phyloP scores from a whole-genome alignment of 331 rosid species.

The Rhamnella rubrinervis region DNA sequence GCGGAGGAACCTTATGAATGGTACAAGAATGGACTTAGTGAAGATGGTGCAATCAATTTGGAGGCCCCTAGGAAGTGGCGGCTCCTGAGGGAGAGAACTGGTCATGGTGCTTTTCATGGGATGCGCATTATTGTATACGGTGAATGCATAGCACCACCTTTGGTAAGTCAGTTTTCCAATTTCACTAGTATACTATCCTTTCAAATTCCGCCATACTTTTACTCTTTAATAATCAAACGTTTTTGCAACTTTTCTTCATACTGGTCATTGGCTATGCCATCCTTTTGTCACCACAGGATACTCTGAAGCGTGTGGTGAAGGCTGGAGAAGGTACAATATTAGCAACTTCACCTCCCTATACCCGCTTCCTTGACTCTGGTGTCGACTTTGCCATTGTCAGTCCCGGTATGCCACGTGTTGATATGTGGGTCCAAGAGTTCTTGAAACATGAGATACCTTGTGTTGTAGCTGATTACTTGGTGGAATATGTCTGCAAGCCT shows the following conservation, averaged over 20 bases:
- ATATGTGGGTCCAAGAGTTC: conserved; percentile 89
- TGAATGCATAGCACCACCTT: conserved; percentile 77
- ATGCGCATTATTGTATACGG: conserved; percentile 76
- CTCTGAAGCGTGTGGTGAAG: conserved; percentile 85
- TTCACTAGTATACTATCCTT: conserved; percentile 7
- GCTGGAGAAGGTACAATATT: conserved; percentile 86
- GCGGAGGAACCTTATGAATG: conserved; percentile 88
- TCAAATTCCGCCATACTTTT: conserved; percentile 12
- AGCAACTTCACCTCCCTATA: conserved; percentile 91
- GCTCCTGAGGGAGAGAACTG: conserved; percentile 71
- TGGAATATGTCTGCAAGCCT: conserved; percentile 91
- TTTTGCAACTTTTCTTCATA: too few species aligned
- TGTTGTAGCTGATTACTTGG: conserved; percentile 84
- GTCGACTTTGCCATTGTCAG: conserved; percentile 76
- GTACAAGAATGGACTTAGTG: conserved; percentile 72
- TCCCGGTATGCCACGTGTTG: conserved; percentile 81
- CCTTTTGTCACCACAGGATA: conserved; percentile 52
- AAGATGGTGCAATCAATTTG: conserved; percentile 81
- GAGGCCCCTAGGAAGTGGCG: conserved; percentile 99
- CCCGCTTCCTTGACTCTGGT: conserved; percentile 58
- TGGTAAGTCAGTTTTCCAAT: conserved; percentile 52
- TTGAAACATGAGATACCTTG: conserved; percentile 84
- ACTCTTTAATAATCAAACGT: neutral
- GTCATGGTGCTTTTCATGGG: conserved; percentile 84
- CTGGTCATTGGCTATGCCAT: too few species aligned